Evolutionary conservation across 2,329 filamentous ascomycete species (phyloP).

Genomic region (Fusarium abutilonis): DNA sequence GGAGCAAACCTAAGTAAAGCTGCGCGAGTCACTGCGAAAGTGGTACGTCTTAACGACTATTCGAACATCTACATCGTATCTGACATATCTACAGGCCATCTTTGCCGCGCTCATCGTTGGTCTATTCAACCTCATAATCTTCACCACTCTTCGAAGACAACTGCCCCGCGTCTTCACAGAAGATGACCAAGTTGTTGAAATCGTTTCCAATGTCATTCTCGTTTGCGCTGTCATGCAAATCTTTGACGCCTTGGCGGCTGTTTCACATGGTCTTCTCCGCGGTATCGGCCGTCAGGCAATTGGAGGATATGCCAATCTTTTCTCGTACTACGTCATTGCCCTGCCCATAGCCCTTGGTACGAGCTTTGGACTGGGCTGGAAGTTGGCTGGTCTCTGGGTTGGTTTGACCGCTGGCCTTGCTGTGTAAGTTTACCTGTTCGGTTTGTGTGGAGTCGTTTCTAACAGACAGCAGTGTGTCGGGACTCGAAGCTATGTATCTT

Average conservation of each 20-base stretch:
- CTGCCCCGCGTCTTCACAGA: constrained; percentile 79
- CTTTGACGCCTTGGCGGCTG: constrained; percentile 82
- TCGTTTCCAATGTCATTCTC: constrained; percentile 75
- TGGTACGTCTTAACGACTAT: constrained; percentile 57
- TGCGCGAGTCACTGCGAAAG: constrained; percentile 78
- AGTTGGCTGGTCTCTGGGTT: constrained; percentile 81
- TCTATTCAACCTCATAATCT: constrained; percentile 75
- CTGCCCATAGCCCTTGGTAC: constrained; percentile 82
- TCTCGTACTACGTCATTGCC: constrained; percentile 86
- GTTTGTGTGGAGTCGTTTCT: not conserved
- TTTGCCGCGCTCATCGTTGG: constrained; percentile 73
- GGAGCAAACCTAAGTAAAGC: constrained; percentile 81
- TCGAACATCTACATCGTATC: too few relatives aligned
- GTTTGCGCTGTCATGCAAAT: constrained; percentile 86
- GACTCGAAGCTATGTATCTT: constrained; percentile 33
- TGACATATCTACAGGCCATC: constrained; percentile 56
- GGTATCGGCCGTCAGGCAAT: constrained; percentile 86
- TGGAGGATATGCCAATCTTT: constrained; percentile 85
- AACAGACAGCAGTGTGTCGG: constrained; percentile 27
- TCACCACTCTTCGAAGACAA: constrained; percentile 71
- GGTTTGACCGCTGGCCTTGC: constrained; percentile 77
- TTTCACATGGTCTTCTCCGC: constrained; percentile 82
- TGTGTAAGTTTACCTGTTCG: constrained; percentile 56
- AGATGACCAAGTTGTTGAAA: constrained; percentile 70
- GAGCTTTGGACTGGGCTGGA: constrained; percentile 79